Evolutionary conservation across 345 rosid species (phyloP).

Genomic region (Eucalyptus polybractea): DNA sequence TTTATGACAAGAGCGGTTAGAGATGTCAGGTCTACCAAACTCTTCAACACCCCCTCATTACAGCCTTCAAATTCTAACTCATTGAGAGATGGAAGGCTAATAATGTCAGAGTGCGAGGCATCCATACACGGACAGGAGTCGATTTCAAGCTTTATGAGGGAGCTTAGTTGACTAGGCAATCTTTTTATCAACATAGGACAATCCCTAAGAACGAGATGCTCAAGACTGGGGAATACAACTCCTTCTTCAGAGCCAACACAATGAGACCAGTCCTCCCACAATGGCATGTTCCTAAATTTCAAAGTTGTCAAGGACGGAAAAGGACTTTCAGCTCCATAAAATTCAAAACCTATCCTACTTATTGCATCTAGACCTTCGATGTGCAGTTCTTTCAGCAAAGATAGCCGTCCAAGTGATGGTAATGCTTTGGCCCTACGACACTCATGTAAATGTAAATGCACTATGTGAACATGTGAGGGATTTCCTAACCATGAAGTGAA

Average conservation of each 20-base stretch:
- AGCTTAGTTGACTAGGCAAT: no score
- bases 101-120: no score
- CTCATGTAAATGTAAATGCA: background rate
- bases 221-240: no score
- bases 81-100: no score
- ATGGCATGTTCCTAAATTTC: no score
- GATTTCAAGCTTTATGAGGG: no score
- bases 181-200: no score
- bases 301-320: background rate
- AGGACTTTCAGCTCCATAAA: background rate
- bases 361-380: background rate
- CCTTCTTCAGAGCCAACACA: accelerated
- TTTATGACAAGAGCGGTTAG: no score
- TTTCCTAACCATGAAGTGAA: background rate
- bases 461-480: background rate
- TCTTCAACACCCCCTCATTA: no score
- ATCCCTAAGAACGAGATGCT: accelerated
- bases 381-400: background rate
- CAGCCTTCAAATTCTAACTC: accelerated
- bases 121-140: no score
- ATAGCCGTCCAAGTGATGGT: background rate
- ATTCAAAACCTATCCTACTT: background rate
- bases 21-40: no score
- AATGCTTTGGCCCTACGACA: background rate
- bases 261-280: no score